Base-by-base conservation (phyloP, 2,329 filamentous ascomycete genomes). In the Aspergillus bombycis region DNA sequence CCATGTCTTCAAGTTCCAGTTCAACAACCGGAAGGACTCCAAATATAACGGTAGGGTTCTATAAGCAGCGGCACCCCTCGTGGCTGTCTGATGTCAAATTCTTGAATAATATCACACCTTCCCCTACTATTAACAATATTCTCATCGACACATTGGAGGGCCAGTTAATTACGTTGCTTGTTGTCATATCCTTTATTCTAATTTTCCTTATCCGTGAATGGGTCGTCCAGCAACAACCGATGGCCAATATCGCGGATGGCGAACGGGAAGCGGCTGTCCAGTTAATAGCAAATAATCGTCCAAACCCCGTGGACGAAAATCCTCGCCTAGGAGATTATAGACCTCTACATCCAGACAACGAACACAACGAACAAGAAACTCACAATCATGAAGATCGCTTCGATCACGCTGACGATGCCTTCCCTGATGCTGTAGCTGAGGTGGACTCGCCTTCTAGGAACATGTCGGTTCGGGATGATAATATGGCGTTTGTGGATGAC, bases 161-260 rank as follows among this genome's bases (percentile, higher is more conserved):
- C 4, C 94, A 97, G 74, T 87, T 98, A 55, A 97, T 99, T 69
- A 99, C 94, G 0, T 81, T 97, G 7, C 81, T 96, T 12, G 92
- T 98, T 57, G 94, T 99, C 9, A 86, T 97, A 52, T 93, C 91
- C 62, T 99, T 98, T 77, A 97, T 99, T 63, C 82, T 99, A n/a
- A 89, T 99, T 48, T 99, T 99, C 70, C 81, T 99, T 4, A 97
- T 99, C 54, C 85, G 96, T 54, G 95, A 99, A 80, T 99, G 97
- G 86, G 95, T 99, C 57, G 93, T 99, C 11, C 95, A 99, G 76
- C 95, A 99, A 76, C 95, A 99, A 74, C 95, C 94, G 6, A 90
- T 94, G 67, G 90, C 95, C 69, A 96, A 96, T 71, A 89, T 95
- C 82, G 90, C 88, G 0, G 89, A 78, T 67, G 76, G 74, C 11